Evolutionary conservation across 2,329 filamentous ascomycete genomes (phyloP), one percentile per base, ranked within the genome.

Genomic region (Cyclaneusma minus): DNA sequence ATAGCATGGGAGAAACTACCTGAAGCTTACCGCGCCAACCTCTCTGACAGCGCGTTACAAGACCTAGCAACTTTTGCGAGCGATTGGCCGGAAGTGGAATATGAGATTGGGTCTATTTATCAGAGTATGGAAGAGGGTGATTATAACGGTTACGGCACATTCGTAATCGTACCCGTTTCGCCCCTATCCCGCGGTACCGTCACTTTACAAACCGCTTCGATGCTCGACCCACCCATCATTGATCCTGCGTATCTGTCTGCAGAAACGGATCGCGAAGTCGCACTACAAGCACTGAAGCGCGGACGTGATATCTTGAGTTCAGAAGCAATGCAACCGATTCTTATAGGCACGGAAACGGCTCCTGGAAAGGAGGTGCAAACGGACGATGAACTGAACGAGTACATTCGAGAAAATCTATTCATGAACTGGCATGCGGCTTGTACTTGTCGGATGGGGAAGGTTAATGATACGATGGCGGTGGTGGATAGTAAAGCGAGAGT

Each of bases 401-500:
- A 8, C 11, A 20, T 20, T 20, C 18, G 18, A 7, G 18, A 20
- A 7, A 7, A 7, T 11, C 18, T 20, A 7, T 8, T 20, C 8
- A 20, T 11, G 8, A 11, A 7, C 18, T 20, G 18, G 18, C 68
- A 74, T 42, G 63, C 63, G 2, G 62, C 54, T 1, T 64, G 60
- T 20, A 64, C 65, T 0, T 61, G 55, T 23, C 53, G 61, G 0
- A 72, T 74, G 35, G 68, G 69, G 1, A 49, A 51, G 1, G 56
- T 61, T 15, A 51, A 50, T 7, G 64, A 76, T 38, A 45, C 53
- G 2, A 58, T 57, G 39, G 64, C 64, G 6, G 66, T 70, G 3
- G 42, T 74, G 25, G 63, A 74, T 39, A 53, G 52, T 0, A 48
- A 62, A 25, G 71, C 75, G 41, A 52, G 57, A 8, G 69, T 77